These are phyloP conservation scores for Moricandia moricandioides DNA, from an alignment of 345 rosid genomes.

Conservation along the genomic window DNA sequence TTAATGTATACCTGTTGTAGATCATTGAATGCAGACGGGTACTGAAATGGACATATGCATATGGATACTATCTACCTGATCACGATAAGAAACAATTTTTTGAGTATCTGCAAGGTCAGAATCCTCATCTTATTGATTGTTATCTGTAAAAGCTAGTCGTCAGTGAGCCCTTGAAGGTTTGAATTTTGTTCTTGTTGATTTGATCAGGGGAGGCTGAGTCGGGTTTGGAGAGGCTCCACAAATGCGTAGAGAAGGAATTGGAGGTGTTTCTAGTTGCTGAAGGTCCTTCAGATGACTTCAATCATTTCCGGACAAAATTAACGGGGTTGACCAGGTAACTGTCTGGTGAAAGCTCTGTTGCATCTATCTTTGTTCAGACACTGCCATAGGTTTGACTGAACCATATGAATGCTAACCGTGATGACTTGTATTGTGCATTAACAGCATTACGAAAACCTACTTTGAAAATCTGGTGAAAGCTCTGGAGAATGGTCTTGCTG, in stretches of 20 bases:
- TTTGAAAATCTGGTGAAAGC: constrained; percentile 85
- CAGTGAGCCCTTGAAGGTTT: constrained; percentile 5
- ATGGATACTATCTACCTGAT: constrained; percentile 79
- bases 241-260: constrained; percentile 32
- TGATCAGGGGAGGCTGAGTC: constrained; percentile 43
- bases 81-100: constrained; percentile 61
- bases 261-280: constrained; percentile 15
- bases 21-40: constrained; percentile 90
- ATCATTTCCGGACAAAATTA: constrained; percentile 67
- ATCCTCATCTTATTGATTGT: background rate
- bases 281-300: constrained; percentile 51
- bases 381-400: constrained; percentile 1
- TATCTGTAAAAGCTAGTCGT: background rate
- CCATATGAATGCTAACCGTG: constrained; percentile 15
- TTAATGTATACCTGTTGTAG: constrained; percentile 34
- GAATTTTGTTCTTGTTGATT: constrained; percentile 19
- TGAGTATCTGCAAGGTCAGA: constrained; percentile 81
- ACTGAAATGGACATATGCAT: constrained; percentile 90
- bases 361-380: background rate
- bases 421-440: background rate
- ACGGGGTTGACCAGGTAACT: constrained; percentile 75
- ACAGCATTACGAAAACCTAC: constrained; percentile 81
- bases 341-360: background rate
- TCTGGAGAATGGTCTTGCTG: constrained; percentile 76
- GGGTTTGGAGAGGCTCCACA: constrained; percentile 41